These are phyloP conservation scores for Annona squamosa DNA, from an alignment of 164 flowering plant species.

Conservation along the genomic window DNA sequence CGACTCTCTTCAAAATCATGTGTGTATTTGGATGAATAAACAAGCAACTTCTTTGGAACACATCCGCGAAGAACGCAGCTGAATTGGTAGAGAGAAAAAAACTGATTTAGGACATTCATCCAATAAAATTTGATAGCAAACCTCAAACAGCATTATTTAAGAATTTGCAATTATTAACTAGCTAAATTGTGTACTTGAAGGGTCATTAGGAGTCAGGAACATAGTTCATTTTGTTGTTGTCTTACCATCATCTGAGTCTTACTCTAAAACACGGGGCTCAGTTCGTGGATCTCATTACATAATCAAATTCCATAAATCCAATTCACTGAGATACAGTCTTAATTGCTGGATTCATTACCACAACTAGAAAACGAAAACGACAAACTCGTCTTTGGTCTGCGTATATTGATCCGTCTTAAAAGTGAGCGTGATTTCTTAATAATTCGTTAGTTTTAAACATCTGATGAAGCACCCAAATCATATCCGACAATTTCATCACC, in stretches of 20 bases:
- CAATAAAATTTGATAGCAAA: neutral
- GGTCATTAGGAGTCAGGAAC: neutral
- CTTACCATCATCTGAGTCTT: no score
- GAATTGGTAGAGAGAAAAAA: slow-evolving; percentile 7
- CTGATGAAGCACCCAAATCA: neutral
- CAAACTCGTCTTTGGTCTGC: no score
- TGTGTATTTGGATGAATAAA: slow-evolving; percentile 76
- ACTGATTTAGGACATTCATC: neutral
- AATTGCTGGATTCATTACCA: no score
- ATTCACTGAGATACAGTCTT: no score
- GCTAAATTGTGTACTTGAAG: neutral
- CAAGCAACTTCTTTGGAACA: slow-evolving; percentile 92
- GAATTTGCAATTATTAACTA: neutral
- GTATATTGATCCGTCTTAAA: no score
- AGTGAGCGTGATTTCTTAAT: no score
- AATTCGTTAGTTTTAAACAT: no score
- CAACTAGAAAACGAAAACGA: no score
- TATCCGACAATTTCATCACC: neutral
- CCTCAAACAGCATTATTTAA: neutral
- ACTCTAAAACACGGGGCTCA: no score
- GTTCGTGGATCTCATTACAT: no score
- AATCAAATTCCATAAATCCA: no score
- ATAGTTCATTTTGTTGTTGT: no score
- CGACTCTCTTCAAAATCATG: slow-evolving; percentile 93
- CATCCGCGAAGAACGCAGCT: slow-evolving; percentile 99